These are phyloP conservation scores for Penicillium dipodomyicola DNA, from an alignment of 495 filamentous ascomycete species.

Conservation along the genomic window DNA sequence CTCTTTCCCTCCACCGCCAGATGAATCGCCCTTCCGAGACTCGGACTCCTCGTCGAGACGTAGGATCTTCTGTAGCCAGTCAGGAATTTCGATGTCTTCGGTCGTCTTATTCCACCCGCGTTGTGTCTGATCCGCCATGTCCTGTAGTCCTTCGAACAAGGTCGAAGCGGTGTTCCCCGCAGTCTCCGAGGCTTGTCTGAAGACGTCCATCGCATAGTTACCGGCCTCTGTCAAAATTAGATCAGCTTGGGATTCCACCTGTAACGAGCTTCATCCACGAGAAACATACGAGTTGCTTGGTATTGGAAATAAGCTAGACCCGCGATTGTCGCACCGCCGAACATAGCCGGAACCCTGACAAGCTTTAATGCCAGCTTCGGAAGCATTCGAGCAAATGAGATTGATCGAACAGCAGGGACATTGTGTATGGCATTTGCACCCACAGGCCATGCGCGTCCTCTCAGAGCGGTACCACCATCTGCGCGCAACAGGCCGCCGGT, in stretches of 20 bases:
- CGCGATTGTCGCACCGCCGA: slow-evolving; percentile 83
- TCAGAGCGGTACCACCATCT: slow-evolving; percentile 58
- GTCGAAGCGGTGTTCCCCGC: slow-evolving; percentile 62
- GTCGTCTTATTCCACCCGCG: slow-evolving; percentile 82
- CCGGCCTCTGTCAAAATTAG: slow-evolving; percentile 64
- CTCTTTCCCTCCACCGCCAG: slow-evolving; percentile 48
- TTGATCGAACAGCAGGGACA: slow-evolving; percentile 75
- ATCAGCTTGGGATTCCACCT: slow-evolving; percentile 25
- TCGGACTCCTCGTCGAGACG: slow-evolving; percentile 52
- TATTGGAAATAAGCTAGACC: slow-evolving; percentile 92
- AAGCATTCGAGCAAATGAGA: slow-evolving; percentile 82
- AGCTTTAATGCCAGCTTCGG: slow-evolving; percentile 89
- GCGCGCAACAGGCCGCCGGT: slow-evolving; percentile 69
- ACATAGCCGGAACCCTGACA: slow-evolving; percentile 79
- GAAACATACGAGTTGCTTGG: slow-evolving; percentile 78
- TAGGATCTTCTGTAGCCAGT: slow-evolving; percentile 81
- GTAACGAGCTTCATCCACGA: background rate
- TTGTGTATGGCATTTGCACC: slow-evolving; percentile 73
- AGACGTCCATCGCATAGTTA: slow-evolving; percentile 80
- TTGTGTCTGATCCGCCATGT: slow-evolving; percentile 73
- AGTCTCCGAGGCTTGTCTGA: slow-evolving; percentile 66
- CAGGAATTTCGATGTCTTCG: slow-evolving; percentile 70
- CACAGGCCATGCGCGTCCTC: slow-evolving; percentile 68
- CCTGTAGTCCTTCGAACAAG: slow-evolving; percentile 66
- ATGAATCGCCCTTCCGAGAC: slow-evolving; percentile 36